Conservation (phyloP, 441 rosid species). For the Sinapis alba region DNA sequence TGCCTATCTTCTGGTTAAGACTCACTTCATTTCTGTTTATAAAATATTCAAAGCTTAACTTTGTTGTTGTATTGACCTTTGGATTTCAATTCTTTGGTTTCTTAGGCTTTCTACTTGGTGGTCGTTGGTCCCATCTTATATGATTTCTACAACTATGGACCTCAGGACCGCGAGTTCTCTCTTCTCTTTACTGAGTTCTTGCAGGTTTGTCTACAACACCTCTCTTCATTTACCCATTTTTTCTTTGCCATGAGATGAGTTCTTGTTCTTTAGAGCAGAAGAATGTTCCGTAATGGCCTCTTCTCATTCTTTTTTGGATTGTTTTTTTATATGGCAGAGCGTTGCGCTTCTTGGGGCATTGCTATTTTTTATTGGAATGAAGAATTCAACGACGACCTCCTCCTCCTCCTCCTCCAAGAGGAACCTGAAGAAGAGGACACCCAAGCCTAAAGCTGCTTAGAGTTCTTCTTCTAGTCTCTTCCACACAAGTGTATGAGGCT, state of each 20-base stretch:
- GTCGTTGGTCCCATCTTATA: conserved; percentile 56
- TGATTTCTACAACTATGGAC: conserved; percentile 78
- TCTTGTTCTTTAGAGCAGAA: conserved; percentile 1
- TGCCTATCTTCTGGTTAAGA: conserved; percentile 62
- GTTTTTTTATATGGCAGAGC: conserved; percentile 41
- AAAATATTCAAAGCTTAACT: background rate
- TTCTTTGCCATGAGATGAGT: background rate
- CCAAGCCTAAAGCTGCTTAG: conserved; percentile 55
- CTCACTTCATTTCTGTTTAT: conserved; percentile 23
- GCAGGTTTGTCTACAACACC: conserved; percentile 43
- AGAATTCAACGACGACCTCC: conserved; percentile 47
- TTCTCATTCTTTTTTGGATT: background rate
- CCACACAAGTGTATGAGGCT: conserved; percentile 10
- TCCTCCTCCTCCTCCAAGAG: background rate
- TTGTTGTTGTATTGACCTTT: background rate
- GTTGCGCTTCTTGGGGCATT: conserved; percentile 74
- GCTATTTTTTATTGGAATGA: conserved; percentile 78
- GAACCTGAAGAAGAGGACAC: conserved; percentile 60
- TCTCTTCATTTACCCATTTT: background rate
- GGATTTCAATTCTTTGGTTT: conserved; percentile 1
- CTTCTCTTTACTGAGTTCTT: conserved; percentile 59
- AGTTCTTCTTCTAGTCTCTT: background rate
- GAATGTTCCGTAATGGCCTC: background rate
- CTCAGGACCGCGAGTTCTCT: conserved; percentile 51
- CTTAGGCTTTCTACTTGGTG: conserved; percentile 67